Conservation (phyloP, 129 eudicot genomes). For the Flaveria brownii region DNA sequence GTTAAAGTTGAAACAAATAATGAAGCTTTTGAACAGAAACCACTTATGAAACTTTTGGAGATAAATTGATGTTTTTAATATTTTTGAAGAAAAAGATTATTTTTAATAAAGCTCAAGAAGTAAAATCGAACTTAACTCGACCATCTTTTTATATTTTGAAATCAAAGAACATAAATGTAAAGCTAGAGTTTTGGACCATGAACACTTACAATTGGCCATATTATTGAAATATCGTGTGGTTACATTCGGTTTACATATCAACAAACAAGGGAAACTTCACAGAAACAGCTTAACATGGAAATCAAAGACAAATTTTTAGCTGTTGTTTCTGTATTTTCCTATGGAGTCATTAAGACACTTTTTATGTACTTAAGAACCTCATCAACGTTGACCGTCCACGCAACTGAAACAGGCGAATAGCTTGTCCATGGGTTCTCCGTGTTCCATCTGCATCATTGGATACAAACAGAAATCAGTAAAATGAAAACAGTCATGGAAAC, state of each 20-base stretch:
- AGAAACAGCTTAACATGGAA: background rate
- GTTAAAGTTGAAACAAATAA: too few relatives aligned
- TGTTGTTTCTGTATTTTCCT: conserved; percentile 5
- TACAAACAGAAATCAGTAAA: conserved; percentile 1
- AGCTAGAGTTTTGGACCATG: too few relatives aligned
- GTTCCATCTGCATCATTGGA: conserved; percentile 69
- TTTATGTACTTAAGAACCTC: conserved; percentile 62
- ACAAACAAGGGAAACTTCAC: conserved; percentile 14
- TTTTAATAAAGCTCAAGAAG: too few relatives aligned
- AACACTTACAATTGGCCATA: too few relatives aligned
- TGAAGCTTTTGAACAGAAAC: too few relatives aligned
- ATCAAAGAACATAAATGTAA: too few relatives aligned
- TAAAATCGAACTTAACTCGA: too few relatives aligned
- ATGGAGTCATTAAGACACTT: conserved; percentile 60
- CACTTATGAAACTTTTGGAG: too few relatives aligned
- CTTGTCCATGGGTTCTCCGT: conserved; percentile 91
- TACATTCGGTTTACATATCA: background rate
- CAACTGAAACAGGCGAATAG: conserved; percentile 77
- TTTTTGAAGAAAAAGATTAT: too few relatives aligned
- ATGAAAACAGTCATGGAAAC: background rate
- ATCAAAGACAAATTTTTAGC: background rate
- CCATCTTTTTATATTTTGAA: too few relatives aligned
- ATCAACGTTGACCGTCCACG: conserved; percentile 80
- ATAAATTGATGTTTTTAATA: too few relatives aligned
- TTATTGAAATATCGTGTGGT: too few relatives aligned